Base-by-base conservation (phyloP, 306 rosid genomes). In the Chamaecrista fasciculata region DNA sequence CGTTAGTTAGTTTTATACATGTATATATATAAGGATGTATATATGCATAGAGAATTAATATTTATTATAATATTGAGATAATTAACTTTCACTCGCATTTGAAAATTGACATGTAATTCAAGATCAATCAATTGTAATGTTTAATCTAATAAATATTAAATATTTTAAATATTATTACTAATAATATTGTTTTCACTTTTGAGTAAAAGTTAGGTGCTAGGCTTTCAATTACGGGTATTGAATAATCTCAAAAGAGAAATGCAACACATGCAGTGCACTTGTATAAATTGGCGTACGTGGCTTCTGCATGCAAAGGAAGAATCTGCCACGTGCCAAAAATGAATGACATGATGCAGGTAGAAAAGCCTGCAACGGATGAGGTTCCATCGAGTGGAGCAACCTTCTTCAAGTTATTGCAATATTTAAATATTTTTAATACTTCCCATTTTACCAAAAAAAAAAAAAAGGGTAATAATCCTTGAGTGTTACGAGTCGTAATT, bases 301-400 rank as follows among this genome's bases (percentile, higher is more conserved):
- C 59, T 23, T 11, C 4, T 23, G 34, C 67, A 39, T 39, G 46
- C 20, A 61, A 39, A 24, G 6, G 12, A 39, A 21, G 34, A 3
- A 15, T 62, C 36, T 62, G 34, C 67, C 67, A 62, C 67, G 67
- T 62, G 67, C 34, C 19, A 19, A 2, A 12, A 5, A 18, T 18
- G 10, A 19, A 11, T 12, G 29, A 18, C 44, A 58, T 8, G 64
- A n/a, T 58, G 44, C 64, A 9, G 64, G 14, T 58, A 19, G n/a
- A 29, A 57, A 57, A 42, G n/a, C 64, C 43, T 58, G 64, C 44
- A 16, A 33, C 4, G n/a, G 21, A 58, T 58, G 44, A 9, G 26
- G 36, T 33, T 58, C 64, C 44, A 18, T 31, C 40, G 3, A 20
- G 52, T 18, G 24, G 52, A 47, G 10, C 6, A 24, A 37, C 10